Base-by-base conservation (phyloP, 495 filamentous ascomycete species). In the Tuber magnatum region DNA sequence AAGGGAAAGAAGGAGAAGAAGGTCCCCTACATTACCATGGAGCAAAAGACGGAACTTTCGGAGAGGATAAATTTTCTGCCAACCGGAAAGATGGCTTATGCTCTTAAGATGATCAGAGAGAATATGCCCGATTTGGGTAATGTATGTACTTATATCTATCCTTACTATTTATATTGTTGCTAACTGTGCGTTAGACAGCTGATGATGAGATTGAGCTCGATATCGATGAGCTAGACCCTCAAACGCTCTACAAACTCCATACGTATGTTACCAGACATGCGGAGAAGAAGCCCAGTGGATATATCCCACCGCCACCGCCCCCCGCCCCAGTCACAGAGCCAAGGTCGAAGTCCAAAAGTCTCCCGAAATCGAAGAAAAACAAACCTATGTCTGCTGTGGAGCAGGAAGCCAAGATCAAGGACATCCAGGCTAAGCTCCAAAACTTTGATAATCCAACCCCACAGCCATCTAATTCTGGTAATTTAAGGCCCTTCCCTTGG, bases 321-420 rank as follows among this genome's bases (percentile, higher is more conserved):
- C 81, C 81, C 56, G 73, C 73, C 32, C 72, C 70, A 38, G 71
- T 65, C 28, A 68, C 78, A 8, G 80, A 82, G 44, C 43, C 71
- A 28, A 82, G 80, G 74, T 76, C 85, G 40, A 87, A 86, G 76
- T 82, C 84, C 38, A 84, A 87, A 24, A 85, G 89, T 0, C 82
- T 88, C 22, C 83, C 88, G 12, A 93, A 92, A 84, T 88, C 91
- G 24, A 97, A 97, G 86, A 99, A 99, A 88, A 97, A 99, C 85
- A 98, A 97, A 87, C 95, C 95, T 0, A 99, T 98, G 95, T 94
- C 91, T 86, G 94, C 94, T 84, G 86, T 85, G 35, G 94, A 99
- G 84, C 95, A 99, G 84, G 94, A 97, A 82, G 89, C 90, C 14
- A 91, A 91, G 79, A 97, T 99, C 82, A 88, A 90, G 72, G 88